A percentile compares a stretch with the other conserved stretches of the same genome.
Evolutionary conservation across 352 stramenopile species (phyloP).

Genomic region (Globisporangium heterothallicum): DNA sequence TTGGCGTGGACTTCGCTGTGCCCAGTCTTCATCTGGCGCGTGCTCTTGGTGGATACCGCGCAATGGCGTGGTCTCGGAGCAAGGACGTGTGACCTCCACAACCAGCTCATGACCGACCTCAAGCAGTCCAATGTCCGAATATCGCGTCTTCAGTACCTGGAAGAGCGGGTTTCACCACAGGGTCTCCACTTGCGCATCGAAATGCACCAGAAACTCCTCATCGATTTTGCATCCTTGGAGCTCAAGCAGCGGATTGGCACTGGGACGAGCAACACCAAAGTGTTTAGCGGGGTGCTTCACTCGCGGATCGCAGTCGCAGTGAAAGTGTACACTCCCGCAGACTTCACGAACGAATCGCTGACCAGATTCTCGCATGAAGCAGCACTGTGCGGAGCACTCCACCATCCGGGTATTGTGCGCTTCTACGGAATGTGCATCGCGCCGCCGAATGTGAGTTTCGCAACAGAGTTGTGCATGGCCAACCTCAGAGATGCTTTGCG

Average conservation of each 20-base stretch:
- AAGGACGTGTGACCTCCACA: conserved; percentile 25
- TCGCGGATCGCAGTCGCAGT: conserved; percentile 45
- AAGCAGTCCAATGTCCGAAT: background rate
- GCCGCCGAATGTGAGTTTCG: conserved; percentile 59
- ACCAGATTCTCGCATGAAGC: conserved; percentile 56
- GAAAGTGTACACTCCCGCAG: conserved; percentile 62
- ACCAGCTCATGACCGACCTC: conserved; percentile 14
- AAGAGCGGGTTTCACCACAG: conserved; percentile 32
- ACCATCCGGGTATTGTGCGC: conserved; percentile 57
- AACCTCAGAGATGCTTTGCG: conserved; percentile 54
- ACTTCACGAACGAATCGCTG: conserved; percentile 56
- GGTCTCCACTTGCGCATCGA: conserved; percentile 43
- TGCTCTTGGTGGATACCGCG: conserved; percentile 38
- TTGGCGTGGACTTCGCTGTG: background rate
- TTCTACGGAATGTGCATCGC: conserved; percentile 67
- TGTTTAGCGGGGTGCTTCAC: conserved; percentile 49
- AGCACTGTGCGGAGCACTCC: conserved; percentile 43
- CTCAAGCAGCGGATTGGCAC: conserved; percentile 47
- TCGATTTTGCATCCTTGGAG: conserved; percentile 53
- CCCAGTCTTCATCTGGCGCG: conserved; percentile 34
- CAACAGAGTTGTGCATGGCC: conserved; percentile 59
- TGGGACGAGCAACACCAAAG: conserved; percentile 35
- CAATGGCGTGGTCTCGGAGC: conserved; percentile 33
- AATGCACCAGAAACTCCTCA: conserved; percentile 44
- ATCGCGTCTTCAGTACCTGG: conserved; percentile 9